phyloP scores from a whole-genome alignment of 1,139 yeast genomes.

The Pichia sp. region DNA sequence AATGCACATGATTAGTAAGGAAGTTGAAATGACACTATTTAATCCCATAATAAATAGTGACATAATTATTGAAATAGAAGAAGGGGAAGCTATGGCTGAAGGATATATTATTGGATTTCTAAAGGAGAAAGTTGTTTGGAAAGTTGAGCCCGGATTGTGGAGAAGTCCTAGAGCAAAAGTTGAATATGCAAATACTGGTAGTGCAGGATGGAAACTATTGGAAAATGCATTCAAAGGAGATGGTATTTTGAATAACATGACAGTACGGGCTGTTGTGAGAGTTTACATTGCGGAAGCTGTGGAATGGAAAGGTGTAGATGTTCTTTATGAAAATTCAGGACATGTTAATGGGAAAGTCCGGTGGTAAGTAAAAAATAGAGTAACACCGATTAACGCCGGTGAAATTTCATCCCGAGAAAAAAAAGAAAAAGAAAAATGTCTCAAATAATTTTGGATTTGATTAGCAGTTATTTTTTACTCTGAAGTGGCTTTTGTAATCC shows the following conservation, averaged over 20 bases:
- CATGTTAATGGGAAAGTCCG: constrained; percentile 6
- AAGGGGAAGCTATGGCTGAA: constrained; percentile 43
- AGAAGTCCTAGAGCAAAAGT: constrained; percentile 46
- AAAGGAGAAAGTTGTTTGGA: constrained; percentile 32
- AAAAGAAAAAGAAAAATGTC: background rate
- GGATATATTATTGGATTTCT: constrained; percentile 43
- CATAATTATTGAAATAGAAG: constrained; percentile 34
- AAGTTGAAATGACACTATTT: constrained; percentile 43
- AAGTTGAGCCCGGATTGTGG: constrained; percentile 45
- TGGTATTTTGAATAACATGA: constrained; percentile 35
- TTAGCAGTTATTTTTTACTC: background rate
- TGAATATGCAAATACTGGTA: constrained; percentile 32
- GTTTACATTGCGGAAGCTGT: constrained; percentile 31
- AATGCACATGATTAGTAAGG: constrained; percentile 47
- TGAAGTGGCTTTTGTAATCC: background rate
- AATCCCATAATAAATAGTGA: constrained; percentile 46
- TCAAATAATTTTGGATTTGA: background rate
- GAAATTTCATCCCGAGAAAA: background rate
- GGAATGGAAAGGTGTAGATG: constrained; percentile 3
- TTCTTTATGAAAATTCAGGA: constrained; percentile 5
- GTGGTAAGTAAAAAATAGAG: constrained; percentile 1
- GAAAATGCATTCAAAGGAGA: constrained; percentile 45
- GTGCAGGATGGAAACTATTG: constrained; percentile 45
- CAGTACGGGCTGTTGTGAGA: constrained; percentile 33
- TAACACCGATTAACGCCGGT: background rate